Conservation (phyloP, 805 yeast species). For the Sugiyamaella marilandica region DNA sequence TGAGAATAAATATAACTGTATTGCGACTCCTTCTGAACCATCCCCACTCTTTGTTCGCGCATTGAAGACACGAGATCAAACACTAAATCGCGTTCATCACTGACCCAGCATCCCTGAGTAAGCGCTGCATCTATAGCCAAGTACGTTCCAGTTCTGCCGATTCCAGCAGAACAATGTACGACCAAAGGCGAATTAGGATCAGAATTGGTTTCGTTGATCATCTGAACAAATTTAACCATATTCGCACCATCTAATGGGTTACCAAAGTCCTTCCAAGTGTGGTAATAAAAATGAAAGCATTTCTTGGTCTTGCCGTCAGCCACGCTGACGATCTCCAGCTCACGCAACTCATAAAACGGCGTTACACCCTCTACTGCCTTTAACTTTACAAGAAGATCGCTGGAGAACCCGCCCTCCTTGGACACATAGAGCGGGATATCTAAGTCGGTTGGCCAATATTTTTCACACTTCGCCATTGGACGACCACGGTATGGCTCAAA, state of each 20-base stretch:
- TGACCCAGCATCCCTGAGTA: constrained; percentile 10
- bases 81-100: constrained; percentile 28
- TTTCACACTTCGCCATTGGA: constrained; percentile 72
- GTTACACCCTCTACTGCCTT: not conserved
- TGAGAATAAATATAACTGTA: constrained; percentile 36
- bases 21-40: constrained; percentile 40
- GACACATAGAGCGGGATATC: constrained; percentile 1
- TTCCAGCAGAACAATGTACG: constrained; percentile 95
- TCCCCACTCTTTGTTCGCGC: constrained; percentile 38
- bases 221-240: constrained; percentile 48
- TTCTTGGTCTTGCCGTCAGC: constrained; percentile 15
- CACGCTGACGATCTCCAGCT: constrained; percentile 7
- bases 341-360: constrained; percentile 14
- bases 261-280: constrained; percentile 82
- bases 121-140: constrained; percentile 59
- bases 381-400: constrained; percentile 9
- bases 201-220: constrained; percentile 40
- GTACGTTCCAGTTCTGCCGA: constrained; percentile 92
- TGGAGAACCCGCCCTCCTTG: constrained; percentile 10
- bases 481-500: constrained; percentile 45
- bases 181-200: constrained; percentile 51
- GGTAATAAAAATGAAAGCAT: constrained; percentile 62
- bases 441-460: constrained; percentile 71
- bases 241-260: constrained; percentile 49
- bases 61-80: constrained; percentile 30